Base-by-base conservation (phyloP, 768 basidiomycete species). In the Rhodosporidiobolus odoratus region DNA sequence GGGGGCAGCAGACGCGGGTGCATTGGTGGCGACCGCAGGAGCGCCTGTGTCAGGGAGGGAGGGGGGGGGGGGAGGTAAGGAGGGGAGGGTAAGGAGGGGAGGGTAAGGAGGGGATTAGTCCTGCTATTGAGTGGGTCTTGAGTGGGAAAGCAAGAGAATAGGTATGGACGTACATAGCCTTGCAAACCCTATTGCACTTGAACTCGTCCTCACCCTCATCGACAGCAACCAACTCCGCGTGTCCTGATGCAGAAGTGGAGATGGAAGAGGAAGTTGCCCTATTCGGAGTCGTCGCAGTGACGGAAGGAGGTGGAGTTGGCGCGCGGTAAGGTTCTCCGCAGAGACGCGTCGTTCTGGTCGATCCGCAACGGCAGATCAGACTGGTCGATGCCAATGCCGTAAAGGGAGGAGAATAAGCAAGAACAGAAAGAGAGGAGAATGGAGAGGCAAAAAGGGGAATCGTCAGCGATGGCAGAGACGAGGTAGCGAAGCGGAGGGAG, bases 1-100 rank as follows among this genome's bases (percentile, higher is more conserved):
- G 84, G 0, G 96, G 94, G 76, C 96, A 99, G 78, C 96, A 98
- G 15, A 88, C 68, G 6, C 93, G 84, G 25, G 83, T 82, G 77
- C 96, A 98, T 71, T 89, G 87, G 76, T 99, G 96, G 30, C 87
- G 83, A 0, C 94, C 91, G 77, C 96, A 98, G 13, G 85, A 84
- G 23, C 92, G 85, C 56, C 57, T 58, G 57, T 7, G 4, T 21
- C 16, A 38, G 54, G 19, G 54, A 57, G 35, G 54, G 19, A 15
- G 54, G 25, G 54, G 35, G 35, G 32, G 32, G n/a, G 35, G 32
- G 53, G 53, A 16, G 32, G 32, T 13, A 35, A 54, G 25, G 48
- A 50, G 48, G 48, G 17, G 43, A 50, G 48, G 48, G 21, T n/a
- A 50, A 45, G 43, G 43, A 30, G 4, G 50, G 32, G 50, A 27